These are phyloP conservation scores for Aspergillus nomiae DNA, from an alignment of 2,329 filamentous ascomycete genomes.

Conservation along the genomic window DNA sequence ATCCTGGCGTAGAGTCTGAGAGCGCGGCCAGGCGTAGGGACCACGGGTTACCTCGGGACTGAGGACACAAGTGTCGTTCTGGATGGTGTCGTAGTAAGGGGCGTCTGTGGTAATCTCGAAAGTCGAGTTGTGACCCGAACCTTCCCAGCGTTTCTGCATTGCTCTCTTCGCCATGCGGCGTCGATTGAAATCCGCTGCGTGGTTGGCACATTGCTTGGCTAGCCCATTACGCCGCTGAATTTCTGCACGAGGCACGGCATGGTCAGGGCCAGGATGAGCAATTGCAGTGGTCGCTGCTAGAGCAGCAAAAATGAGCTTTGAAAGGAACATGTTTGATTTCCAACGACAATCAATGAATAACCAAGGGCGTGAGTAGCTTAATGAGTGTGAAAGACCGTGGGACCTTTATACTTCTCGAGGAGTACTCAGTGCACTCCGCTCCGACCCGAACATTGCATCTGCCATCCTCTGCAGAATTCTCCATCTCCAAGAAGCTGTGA, in stretches of 20 bases:
- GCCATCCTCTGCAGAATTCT: background rate
- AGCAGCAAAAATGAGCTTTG: background rate
- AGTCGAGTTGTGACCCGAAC: background rate
- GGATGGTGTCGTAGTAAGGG: constrained; percentile 23
- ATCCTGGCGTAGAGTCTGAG: constrained; percentile 44
- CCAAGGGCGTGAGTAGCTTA: background rate
- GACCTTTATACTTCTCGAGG: background rate
- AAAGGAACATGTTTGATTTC: background rate
- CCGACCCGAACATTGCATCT: background rate
- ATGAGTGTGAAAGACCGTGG: background rate
- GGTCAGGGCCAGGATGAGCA: constrained; percentile 7
- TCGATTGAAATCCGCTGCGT: constrained; percentile 2
- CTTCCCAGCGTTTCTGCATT: constrained; percentile 3
- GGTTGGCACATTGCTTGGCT: constrained; percentile 6
- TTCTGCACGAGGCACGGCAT: background rate
- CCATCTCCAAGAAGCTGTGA: background rate
- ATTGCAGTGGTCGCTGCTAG: background rate
- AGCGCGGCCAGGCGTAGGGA: constrained; percentile 39
- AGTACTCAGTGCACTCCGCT: background rate
- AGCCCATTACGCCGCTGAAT: constrained; percentile 5
- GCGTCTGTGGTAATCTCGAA: constrained; percentile 10
- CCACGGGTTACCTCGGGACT: constrained; percentile 40
- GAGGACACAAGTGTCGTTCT: constrained; percentile 36
- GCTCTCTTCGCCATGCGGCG: constrained; percentile 5
- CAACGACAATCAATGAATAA: background rate